Percentiles rank a stretch among this genome's conserved stretches.
These are phyloP conservation scores for Candida boleticola DNA, from an alignment of 805 yeast genomes.

Conservation along the genomic window DNA sequence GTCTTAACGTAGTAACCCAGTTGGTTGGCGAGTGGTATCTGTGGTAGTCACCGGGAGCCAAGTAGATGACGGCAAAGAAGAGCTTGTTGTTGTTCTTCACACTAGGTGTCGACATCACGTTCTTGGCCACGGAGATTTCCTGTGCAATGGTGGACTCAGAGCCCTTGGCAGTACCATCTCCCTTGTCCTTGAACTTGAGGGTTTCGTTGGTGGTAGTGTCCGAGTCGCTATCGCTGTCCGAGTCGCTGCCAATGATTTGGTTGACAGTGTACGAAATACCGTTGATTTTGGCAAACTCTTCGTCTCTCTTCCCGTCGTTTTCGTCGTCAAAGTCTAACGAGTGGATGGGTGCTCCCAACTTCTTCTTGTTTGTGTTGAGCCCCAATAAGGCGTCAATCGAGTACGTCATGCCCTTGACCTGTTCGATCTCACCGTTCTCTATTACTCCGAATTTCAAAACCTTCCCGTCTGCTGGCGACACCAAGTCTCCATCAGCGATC, in stretches of 20 bases:
- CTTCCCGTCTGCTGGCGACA: constrained; percentile 92
- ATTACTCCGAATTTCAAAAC: constrained; percentile 81
- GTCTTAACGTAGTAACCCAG: constrained; percentile 92
- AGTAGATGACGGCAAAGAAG: constrained; percentile 85
- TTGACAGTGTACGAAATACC: constrained; percentile 72
- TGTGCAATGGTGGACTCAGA: constrained; percentile 30
- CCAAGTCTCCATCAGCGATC: constrained; percentile 60
- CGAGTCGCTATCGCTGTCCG: neutral
- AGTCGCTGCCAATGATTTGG: constrained; percentile 52
- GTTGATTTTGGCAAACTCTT: constrained; percentile 73
- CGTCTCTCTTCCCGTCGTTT: constrained; percentile 41
- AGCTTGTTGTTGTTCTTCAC: constrained; percentile 43
- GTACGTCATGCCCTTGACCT: constrained; percentile 95
- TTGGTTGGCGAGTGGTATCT: constrained; percentile 93
- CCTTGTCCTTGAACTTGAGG: constrained; percentile 56
- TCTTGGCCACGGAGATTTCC: constrained; percentile 40
- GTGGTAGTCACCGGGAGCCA: constrained; percentile 98
- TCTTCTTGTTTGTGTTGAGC: constrained; percentile 37
- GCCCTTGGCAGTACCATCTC: constrained; percentile 55
- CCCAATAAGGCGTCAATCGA: constrained; percentile 88
- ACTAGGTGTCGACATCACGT: constrained; percentile 10
- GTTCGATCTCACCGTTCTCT: constrained; percentile 85
- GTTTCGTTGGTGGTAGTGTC: constrained; percentile 24
- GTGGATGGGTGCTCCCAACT: constrained; percentile 56
- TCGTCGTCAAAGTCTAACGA: constrained; percentile 40